Evolutionary conservation across 768 basidiomycete genomes (phyloP).

Genomic region (Kwoniella sp.): DNA sequence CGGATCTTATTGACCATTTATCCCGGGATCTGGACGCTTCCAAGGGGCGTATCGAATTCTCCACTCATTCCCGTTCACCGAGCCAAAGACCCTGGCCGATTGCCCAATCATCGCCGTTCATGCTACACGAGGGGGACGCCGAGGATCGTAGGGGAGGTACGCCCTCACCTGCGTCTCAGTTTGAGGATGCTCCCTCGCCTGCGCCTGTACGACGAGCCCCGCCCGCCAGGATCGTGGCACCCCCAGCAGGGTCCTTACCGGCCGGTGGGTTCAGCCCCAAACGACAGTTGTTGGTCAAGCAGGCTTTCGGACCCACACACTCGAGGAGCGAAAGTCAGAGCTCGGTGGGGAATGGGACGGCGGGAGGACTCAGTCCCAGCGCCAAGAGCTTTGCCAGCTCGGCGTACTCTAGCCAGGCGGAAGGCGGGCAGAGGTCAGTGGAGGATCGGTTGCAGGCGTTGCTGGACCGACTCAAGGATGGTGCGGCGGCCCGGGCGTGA

Average conservation of each 20-base stretch:
- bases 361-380: constrained; percentile 17
- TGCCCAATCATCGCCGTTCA: constrained; percentile 3
- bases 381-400: constrained; percentile 35
- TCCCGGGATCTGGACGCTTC: constrained; percentile 26
- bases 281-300: constrained; percentile 22
- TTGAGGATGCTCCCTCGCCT: constrained; percentile 30
- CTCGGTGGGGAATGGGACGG: neutral
- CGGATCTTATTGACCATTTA: constrained; percentile 42
- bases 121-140: neutral
- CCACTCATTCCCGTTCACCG: constrained; percentile 1
- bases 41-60: constrained; percentile 38
- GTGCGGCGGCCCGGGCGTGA: neutral
- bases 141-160: neutral
- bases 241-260: constrained; percentile 5
- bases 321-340: neutral
- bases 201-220: constrained; percentile 8
- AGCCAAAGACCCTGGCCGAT: neutral
- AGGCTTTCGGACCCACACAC: neutral
- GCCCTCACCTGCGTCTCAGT: constrained; percentile 8
- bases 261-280: constrained; percentile 22
- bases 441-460: constrained; percentile 42
- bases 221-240: neutral
- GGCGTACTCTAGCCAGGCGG: neutral
- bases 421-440: constrained; percentile 12
- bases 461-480: constrained; percentile 34